These are phyloP conservation scores for Trametes punicea DNA, from an alignment of 768 basidiomycete genomes.

Conservation along the genomic window DNA sequence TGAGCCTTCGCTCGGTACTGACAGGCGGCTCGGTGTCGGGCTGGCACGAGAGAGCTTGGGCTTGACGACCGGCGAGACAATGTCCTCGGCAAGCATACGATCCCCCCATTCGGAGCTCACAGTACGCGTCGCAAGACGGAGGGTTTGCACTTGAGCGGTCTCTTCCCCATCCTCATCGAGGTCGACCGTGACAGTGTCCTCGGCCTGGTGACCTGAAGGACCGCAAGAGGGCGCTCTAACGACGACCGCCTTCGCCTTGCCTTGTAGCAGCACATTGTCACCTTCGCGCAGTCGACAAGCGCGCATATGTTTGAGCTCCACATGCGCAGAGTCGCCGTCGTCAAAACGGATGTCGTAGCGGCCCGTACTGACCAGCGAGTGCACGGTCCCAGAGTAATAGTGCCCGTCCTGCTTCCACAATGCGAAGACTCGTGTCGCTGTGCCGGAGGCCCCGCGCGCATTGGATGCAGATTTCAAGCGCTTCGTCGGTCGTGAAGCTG, in stretches of 20 bases:
- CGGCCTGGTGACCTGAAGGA: conserved; percentile 1
- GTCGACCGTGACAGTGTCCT: conserved; percentile 35
- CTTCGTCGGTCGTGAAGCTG: conserved; percentile 18
- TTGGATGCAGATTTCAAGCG: conserved; percentile 19
- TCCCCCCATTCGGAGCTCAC: conserved; percentile 52
- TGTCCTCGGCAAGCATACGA: conserved; percentile 41
- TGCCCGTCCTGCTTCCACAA: conserved; percentile 58
- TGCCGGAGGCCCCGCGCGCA: neutral
- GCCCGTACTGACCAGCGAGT: conserved; percentile 32
- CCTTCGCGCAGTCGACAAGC: conserved; percentile 45
- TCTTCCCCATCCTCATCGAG: conserved; percentile 37
- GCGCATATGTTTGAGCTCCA: conserved; percentile 39
- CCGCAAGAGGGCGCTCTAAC: conserved; percentile 3
- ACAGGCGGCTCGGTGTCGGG: conserved; percentile 49
- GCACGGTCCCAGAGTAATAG: conserved; percentile 60
- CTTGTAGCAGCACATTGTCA: conserved; percentile 50
- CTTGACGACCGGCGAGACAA: conserved; percentile 41
- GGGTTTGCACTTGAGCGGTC: conserved; percentile 32
- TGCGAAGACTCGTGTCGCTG: conserved; percentile 64
- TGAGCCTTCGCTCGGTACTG: conserved; percentile 38
- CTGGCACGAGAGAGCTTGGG: conserved; percentile 35
- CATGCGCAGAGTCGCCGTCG: conserved; percentile 48
- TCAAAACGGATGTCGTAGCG: conserved; percentile 62
- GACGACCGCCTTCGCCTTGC: conserved; percentile 24
- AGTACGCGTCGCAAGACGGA: conserved; percentile 51